Base-by-base conservation (phyloP, 306 rosid genomes). In the Fagus crenata region DNA sequence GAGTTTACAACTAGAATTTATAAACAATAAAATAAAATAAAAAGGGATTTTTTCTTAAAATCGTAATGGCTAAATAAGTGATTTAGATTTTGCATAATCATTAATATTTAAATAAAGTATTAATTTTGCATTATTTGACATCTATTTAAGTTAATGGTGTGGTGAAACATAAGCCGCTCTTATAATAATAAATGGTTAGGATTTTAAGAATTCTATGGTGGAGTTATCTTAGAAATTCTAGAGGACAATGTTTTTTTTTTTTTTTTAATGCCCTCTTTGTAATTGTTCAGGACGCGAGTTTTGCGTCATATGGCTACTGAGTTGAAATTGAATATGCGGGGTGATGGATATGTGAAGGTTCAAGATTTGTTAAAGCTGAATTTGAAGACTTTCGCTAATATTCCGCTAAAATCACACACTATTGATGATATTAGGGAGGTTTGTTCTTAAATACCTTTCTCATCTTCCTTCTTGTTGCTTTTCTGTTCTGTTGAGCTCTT, bases 271-370 rank as follows among this genome's bases (percentile, higher is more conserved):
- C 63, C 32, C 60, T 54, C 28, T 32, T 31, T 54, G 42, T 51
- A 65, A 77, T 46, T 79, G 39, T 83, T 40, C 84, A 95, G 99
- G 87, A 92, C 99, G 0, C 81, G 92, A 9, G 80, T 95, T 84
- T 85, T 95, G 84, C 97, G 99, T 33, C 99, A 92, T 64, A 92
- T 90, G 97, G 96, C 92, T 39, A 80, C 92, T 59, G 96, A 92
- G 56, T 82, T 95, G 85, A 89, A 87, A 79, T 86, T 95, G 90
- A 83, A 85, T 68, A 73, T 92, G 87, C 85, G 91, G 77, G 85
- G 77, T 33, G 93, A 95, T 85, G 99, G 99, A 75, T 95, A 54
- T 76, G 91, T 90, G 82, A 92, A 84, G 49, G 92, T 95, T 78
- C 72, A 89, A 53, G 97, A 92, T 86, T 83, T 95, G 54, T 83